Percentiles rank a stretch among this genome's conserved stretches.
Evolutionary conservation across 768 basidiomycete genomes (phyloP).

Genomic region (Amanita muscaria): DNA sequence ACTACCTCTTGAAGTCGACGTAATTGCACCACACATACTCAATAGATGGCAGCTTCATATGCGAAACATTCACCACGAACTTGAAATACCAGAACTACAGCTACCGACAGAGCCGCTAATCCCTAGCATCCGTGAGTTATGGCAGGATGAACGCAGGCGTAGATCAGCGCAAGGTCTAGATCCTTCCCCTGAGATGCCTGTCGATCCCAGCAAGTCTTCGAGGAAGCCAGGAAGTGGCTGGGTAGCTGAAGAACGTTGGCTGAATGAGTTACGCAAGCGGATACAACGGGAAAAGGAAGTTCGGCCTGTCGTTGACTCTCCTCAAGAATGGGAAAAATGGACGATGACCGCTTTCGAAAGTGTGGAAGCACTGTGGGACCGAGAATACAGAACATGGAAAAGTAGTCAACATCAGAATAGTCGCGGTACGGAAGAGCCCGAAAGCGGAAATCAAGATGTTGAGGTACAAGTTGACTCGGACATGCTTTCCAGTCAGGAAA

Average conservation of each 20-base stretch:
- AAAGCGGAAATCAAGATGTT: constrained; percentile 15
- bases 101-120: constrained; percentile 66
- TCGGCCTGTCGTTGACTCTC: constrained; percentile 12
- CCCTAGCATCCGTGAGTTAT: constrained; percentile 83
- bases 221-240: constrained; percentile 53
- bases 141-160: constrained; percentile 90
- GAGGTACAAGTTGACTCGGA: constrained; percentile 38
- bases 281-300: constrained; percentile 38
- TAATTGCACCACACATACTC: constrained; percentile 71
- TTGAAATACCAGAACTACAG: constrained; percentile 53
- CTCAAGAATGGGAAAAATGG: constrained; percentile 55
- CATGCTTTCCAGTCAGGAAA: constrained; percentile 43
- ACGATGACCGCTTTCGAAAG: constrained; percentile 90
- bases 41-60: constrained; percentile 64
- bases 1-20: constrained; percentile 75
- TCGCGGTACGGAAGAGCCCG: background rate
- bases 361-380: constrained; percentile 78
- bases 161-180: constrained; percentile 56
- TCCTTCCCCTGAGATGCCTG: constrained; percentile 66
- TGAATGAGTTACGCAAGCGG: constrained; percentile 59
- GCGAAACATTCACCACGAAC: constrained; percentile 56
- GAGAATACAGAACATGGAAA: constrained; percentile 48
- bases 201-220: constrained; percentile 56
- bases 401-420: constrained; percentile 19
- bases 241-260: constrained; percentile 67